These are phyloP conservation scores for Ceriops tagal DNA, from an alignment of 345 rosid genomes.

Conservation along the genomic window DNA sequence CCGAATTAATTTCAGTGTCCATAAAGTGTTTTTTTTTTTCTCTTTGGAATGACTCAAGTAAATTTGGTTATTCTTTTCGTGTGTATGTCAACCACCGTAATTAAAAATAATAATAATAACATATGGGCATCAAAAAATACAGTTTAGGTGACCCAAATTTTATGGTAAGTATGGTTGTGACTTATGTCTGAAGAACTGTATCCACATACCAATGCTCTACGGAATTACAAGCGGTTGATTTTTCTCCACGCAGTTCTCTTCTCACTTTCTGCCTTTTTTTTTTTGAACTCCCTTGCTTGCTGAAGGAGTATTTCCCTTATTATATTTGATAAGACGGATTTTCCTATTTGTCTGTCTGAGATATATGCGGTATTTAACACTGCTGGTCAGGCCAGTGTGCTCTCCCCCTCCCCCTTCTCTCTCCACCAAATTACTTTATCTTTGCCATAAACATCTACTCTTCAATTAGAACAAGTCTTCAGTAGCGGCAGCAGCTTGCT, in stretches of 20 bases:
- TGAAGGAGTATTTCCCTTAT: background rate
- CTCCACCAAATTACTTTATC: slow-evolving; percentile 38
- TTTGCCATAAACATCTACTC: slow-evolving; percentile 21
- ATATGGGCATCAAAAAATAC: no score
- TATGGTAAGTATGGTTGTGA: no score
- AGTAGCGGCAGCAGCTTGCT: slow-evolving; percentile 11
- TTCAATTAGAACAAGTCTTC: slow-evolving; percentile 14
- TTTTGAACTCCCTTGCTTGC: slow-evolving; percentile 1
- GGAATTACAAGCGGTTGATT: background rate
- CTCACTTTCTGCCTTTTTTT: background rate
- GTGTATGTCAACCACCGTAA: no score
- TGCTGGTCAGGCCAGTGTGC: slow-evolving; percentile 20
- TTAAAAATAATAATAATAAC: no score
- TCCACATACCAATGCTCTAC: background rate
- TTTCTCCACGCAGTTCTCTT: background rate
- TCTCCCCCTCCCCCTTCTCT: background rate
- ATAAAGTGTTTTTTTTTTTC: no score
- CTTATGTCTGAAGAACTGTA: no score
- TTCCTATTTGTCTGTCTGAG: slow-evolving; percentile 8
- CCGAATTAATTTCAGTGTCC: no score
- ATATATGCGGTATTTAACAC: slow-evolving; percentile 20
- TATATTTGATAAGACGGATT: background rate
- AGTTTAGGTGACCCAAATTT: no score
- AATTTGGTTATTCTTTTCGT: no score
- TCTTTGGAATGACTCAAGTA: no score